phyloP scores from a whole-genome alignment of 495 filamentous ascomycete species.

The Physcia stellaris region DNA sequence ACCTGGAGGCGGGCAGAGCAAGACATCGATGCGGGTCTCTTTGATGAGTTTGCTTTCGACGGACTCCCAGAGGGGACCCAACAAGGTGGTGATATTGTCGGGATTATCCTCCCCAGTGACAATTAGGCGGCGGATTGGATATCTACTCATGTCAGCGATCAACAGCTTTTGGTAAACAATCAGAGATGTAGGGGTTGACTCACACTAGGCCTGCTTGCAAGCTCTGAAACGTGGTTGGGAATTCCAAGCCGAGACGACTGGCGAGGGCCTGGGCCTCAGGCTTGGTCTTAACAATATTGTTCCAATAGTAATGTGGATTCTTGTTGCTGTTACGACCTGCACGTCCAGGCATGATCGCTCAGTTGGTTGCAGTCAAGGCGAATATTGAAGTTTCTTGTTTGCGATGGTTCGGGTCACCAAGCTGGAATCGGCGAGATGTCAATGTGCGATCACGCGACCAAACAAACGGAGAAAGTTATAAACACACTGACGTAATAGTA shows the following conservation, averaged over 20 bases:
- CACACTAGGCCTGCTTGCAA: background rate
- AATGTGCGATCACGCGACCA: too few species aligned
- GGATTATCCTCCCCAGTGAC: conserved; percentile 2
- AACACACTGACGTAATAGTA: too few species aligned
- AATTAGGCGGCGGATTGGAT: conserved; percentile 1
- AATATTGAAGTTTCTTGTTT: too few species aligned
- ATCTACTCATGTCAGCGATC: background rate
- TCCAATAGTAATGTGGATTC: conserved; percentile 1
- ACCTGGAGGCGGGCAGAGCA: background rate
- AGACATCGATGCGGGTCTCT: conserved; percentile 1
- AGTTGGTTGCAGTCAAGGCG: too few species aligned
- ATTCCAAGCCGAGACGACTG: conserved; percentile 2
- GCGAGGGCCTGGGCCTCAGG: conserved; percentile 4
- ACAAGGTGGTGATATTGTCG: background rate
- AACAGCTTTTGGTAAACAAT: background rate
- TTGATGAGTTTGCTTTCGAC: background rate
- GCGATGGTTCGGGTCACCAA: too few species aligned
- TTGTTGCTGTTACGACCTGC: background rate
- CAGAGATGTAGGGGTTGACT: background rate
- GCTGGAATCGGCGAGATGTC: too few species aligned
- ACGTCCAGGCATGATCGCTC: conserved; percentile 1
- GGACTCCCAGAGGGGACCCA: background rate
- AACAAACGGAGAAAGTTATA: too few species aligned
- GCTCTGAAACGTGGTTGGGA: background rate
- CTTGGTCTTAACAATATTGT: conserved; percentile 1